Percentiles rank a stretch among this genome's conserved stretches.
Evolutionary conservation across 768 basidiomycete genomes (phyloP).

Genomic region (Crucibulum laeve): DNA sequence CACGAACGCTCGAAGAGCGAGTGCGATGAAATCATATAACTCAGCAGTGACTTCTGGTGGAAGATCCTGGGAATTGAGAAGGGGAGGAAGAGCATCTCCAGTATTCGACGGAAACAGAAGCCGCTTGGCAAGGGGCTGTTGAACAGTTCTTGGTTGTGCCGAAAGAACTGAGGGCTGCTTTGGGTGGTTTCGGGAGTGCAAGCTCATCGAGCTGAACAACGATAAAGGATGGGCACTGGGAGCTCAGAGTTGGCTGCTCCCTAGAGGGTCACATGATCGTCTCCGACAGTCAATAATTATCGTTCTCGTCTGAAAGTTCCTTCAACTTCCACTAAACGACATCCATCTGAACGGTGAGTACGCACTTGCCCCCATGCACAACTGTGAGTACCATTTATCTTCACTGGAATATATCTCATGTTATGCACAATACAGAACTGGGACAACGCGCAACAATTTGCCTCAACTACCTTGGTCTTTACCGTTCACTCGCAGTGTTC

Average conservation of each 20-base stretch:
- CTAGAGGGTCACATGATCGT: too few relatives aligned
- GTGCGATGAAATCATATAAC: slow-evolving; percentile 76
- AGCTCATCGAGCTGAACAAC: slow-evolving; percentile 17
- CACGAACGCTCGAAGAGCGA: slow-evolving; percentile 73
- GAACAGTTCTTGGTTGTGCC: slow-evolving; percentile 19
- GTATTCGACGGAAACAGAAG: slow-evolving; percentile 59
- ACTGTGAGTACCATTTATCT: too few relatives aligned
- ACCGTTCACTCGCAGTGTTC: too few relatives aligned
- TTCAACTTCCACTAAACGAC: too few relatives aligned
- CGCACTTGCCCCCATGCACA: too few relatives aligned
- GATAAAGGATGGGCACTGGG: slow-evolving; percentile 3
- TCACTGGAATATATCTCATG: too few relatives aligned
- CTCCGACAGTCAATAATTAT: too few relatives aligned
- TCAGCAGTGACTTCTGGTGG: slow-evolving; percentile 60
- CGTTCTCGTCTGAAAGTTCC: too few relatives aligned
- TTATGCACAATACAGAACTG: too few relatives aligned
- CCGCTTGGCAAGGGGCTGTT: slow-evolving; percentile 42
- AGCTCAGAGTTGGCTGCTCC: neutral
- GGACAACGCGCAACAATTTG: too few relatives aligned
- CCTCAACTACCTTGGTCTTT: too few relatives aligned
- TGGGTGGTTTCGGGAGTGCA: slow-evolving; percentile 23
- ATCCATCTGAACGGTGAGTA: too few relatives aligned
- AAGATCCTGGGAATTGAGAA: slow-evolving; percentile 41
- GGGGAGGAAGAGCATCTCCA: slow-evolving; percentile 38
- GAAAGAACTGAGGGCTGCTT: slow-evolving; percentile 13